phyloP scores from a whole-genome alignment of 805 yeast species.

The Priceomyces medius region DNA sequence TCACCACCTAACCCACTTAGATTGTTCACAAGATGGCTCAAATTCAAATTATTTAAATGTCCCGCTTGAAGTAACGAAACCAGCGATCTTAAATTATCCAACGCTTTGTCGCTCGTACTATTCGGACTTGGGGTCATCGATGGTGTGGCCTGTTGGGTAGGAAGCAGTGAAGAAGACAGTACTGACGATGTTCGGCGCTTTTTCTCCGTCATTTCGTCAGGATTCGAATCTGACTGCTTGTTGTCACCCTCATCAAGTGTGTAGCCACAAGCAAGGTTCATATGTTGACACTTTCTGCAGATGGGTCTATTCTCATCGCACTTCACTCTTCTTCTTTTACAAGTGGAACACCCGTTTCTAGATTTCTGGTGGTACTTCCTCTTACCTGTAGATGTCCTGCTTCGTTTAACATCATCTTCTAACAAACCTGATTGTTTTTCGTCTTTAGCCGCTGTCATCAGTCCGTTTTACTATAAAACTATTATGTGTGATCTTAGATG shows the following conservation, averaged over 20 bases:
- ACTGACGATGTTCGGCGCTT: slow-evolving; percentile 7
- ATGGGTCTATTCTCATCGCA: slow-evolving; percentile 85
- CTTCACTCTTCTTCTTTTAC: slow-evolving; percentile 86
- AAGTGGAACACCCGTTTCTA: slow-evolving; percentile 83
- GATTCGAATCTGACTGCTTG: slow-evolving; percentile 8
- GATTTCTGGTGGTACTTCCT: slow-evolving; percentile 88
- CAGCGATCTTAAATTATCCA: neutral
- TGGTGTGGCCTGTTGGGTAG: slow-evolving; percentile 18
- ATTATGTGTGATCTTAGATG: too few species aligned
- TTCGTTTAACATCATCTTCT: slow-evolving; percentile 7
- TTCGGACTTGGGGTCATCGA: slow-evolving; percentile 14
- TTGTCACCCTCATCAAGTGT: slow-evolving; percentile 15
- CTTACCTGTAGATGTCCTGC: slow-evolving; percentile 54
- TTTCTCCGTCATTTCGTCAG: neutral
- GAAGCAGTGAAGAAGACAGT: slow-evolving; percentile 3
- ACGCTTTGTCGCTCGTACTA: neutral
- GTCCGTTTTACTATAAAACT: neutral
- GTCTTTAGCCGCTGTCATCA: neutral
- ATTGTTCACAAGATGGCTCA: slow-evolving; percentile 43
- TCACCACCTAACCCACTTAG: slow-evolving; percentile 37
- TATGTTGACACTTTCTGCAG: slow-evolving; percentile 75
- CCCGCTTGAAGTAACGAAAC: slow-evolving; percentile 30
- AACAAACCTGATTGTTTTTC: neutral
- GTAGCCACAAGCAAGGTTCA: slow-evolving; percentile 78
- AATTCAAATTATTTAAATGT: slow-evolving; percentile 40